phyloP scores from a whole-genome alignment of 108 stramenopile genomes.

The Schizochytrium sp. region DNA sequence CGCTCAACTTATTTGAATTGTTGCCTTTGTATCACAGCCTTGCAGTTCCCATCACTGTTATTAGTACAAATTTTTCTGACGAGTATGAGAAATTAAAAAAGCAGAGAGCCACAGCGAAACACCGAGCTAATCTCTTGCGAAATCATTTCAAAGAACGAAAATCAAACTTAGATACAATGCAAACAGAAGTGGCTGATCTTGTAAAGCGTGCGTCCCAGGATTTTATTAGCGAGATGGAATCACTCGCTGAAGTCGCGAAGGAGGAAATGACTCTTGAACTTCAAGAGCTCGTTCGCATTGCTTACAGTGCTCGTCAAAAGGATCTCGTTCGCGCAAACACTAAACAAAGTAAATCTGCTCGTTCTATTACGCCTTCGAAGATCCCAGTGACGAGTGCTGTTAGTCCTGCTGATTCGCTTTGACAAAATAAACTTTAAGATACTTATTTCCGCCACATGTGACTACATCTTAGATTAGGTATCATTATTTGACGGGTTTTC shows the following conservation, averaged over 20 bases:
- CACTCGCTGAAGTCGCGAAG: neutral
- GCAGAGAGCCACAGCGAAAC: neutral
- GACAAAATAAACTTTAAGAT: no score
- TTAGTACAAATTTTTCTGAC: slow-evolving; percentile 61
- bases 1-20: neutral
- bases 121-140: neutral
- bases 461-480: no score
- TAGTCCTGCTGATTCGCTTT: no score
- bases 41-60: slow-evolving; percentile 64
- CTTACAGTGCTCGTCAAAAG: neutral
- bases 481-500: no score
- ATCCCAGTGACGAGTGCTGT: no score
- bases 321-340: neutral
- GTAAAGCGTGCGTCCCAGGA: slow-evolving; percentile 40
- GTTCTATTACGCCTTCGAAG: no score
- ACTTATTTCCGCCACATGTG: no score
- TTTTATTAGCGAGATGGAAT: neutral
- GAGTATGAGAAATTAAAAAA: slow-evolving; percentile 59
- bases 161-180: slow-evolving; percentile 29
- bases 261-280: slow-evolving; percentile 46
- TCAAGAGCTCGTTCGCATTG: slow-evolving; percentile 27
- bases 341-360: no score
- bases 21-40: neutral
- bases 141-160: slow-evolving; percentile 47
- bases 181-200: slow-evolving; percentile 35